Conservation (phyloP, 768 basidiomycete genomes). For the Amylocystis lapponica region DNA sequence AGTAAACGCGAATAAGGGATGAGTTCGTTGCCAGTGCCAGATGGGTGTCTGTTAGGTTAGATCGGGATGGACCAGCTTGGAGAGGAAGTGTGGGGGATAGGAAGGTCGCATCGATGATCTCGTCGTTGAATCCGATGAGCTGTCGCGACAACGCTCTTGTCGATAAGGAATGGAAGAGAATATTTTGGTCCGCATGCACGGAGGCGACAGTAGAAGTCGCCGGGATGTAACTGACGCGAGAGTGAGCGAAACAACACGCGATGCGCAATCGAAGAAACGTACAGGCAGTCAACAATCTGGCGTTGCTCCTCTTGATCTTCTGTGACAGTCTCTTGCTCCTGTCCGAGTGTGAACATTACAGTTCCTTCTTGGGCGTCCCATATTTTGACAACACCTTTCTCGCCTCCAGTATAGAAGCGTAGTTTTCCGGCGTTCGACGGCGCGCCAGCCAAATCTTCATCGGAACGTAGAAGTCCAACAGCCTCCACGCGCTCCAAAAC, state of each 20-base stretch:
- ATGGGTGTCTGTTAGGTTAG: conserved; percentile 49
- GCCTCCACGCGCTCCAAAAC: conserved; percentile 84
- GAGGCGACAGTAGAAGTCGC: conserved; percentile 64
- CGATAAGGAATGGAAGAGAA: conserved; percentile 82
- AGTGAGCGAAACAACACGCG: conserved; percentile 11
- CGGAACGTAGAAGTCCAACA: conserved; percentile 59
- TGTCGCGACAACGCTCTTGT: conserved; percentile 65
- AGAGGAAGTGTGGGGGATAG: conserved; percentile 40
- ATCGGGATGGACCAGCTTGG: conserved; percentile 15
- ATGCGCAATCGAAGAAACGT: conserved; percentile 29
- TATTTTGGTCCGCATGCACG: conserved; percentile 94
- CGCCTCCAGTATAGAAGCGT: conserved; percentile 84
- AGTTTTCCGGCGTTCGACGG: conserved; percentile 37
- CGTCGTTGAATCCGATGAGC: conserved; percentile 95
- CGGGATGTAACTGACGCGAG: conserved; percentile 56
- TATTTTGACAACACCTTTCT: conserved; percentile 78
- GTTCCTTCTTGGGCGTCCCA: conserved; percentile 76
- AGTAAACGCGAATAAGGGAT: conserved; percentile 88
- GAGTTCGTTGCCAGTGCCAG: conserved; percentile 98
- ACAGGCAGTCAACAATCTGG: conserved; percentile 83
- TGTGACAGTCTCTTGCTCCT: conserved; percentile 38
- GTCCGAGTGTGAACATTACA: conserved; percentile 54
- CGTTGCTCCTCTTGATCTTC: conserved; percentile 71
- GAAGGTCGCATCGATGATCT: conserved; percentile 88
- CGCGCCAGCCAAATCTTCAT: conserved; percentile 43